Evolutionary conservation across 2,329 filamentous ascomycete species (phyloP).

Genomic region (Colletotrichum sp.): DNA sequence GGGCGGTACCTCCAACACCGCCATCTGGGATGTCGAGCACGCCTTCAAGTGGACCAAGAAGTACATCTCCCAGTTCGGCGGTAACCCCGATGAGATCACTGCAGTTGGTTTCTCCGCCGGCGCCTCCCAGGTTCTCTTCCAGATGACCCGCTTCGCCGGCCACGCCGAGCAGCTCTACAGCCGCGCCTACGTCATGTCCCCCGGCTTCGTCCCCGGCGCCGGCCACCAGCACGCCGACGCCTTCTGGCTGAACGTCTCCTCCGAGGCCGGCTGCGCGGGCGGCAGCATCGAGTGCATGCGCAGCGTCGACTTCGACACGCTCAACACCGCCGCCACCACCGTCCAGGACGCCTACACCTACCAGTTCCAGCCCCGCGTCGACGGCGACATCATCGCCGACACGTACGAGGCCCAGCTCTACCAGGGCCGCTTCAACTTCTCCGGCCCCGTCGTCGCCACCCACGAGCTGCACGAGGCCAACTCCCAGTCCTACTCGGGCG

Average conservation of each 20-base stretch:
- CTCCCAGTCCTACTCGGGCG: conserved; percentile 47
- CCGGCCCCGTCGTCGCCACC: conserved; percentile 12
- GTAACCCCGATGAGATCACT: conserved; percentile 52
- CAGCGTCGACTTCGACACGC: background rate
- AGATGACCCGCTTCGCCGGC: conserved; percentile 35
- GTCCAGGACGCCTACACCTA: background rate
- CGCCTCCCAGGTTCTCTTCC: conserved; percentile 51
- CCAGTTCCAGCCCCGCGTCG: conserved; percentile 38
- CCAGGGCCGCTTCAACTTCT: conserved; percentile 30
- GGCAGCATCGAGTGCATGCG: conserved; percentile 1
- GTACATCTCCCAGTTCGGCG: conserved; percentile 54
- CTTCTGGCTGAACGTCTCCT: conserved; percentile 1
- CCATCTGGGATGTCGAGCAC: conserved; percentile 23
- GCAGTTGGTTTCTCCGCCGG: conserved; percentile 58
- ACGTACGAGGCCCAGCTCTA: conserved; percentile 32
- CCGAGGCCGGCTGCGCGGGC: background rate
- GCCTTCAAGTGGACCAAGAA: conserved; percentile 56
- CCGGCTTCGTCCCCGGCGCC: background rate
- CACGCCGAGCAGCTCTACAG: conserved; percentile 4
- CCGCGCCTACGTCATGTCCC: conserved; percentile 1
- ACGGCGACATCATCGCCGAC: conserved; percentile 35
- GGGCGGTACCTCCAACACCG: conserved; percentile 46
- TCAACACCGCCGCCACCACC: conserved; percentile 1
- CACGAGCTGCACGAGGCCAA: conserved; percentile 48
- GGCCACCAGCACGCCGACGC: conserved; percentile 10